Evolutionary conservation across 257 asterid species (phyloP).

Genomic region (Agastache rugosa): DNA sequence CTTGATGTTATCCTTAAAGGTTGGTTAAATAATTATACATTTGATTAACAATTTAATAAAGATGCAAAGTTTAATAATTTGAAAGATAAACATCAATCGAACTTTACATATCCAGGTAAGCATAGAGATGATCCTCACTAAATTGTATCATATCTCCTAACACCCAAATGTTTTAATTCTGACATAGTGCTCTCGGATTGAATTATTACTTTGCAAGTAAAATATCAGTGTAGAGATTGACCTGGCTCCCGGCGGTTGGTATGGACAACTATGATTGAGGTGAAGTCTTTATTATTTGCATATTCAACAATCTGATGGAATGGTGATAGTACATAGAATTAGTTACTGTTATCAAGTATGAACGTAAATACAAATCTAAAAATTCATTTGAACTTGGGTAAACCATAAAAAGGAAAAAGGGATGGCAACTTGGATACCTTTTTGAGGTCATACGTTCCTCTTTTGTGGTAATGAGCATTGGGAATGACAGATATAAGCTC

Average conservation of each 20-base stretch:
- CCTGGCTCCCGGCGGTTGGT: conserved; percentile 98
- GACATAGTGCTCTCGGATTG: neutral
- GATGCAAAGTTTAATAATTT: neutral
- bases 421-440: conserved; percentile 48
- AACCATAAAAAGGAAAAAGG: neutral
- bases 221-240: conserved; percentile 28
- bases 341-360: neutral
- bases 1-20: neutral
- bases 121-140: neutral
- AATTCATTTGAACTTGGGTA: conserved; percentile 11
- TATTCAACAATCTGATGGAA: conserved; percentile 76
- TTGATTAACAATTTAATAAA: neutral
- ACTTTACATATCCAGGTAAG: neutral
- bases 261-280: conserved; percentile 87
- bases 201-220: neutral
- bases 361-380: neutral
- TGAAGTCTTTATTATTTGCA: conserved; percentile 79
- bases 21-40: neutral
- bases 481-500: conserved; percentile 84
- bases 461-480: conserved; percentile 75
- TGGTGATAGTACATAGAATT: conserved; percentile 9
- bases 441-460: conserved; percentile 96
- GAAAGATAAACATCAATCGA: conserved; percentile 14
- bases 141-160: neutral
- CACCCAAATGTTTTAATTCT: conserved; percentile 7